Base-by-base conservation (phyloP, 2,329 filamentous ascomycete genomes). In the Ophiostoma ulmi region DNA sequence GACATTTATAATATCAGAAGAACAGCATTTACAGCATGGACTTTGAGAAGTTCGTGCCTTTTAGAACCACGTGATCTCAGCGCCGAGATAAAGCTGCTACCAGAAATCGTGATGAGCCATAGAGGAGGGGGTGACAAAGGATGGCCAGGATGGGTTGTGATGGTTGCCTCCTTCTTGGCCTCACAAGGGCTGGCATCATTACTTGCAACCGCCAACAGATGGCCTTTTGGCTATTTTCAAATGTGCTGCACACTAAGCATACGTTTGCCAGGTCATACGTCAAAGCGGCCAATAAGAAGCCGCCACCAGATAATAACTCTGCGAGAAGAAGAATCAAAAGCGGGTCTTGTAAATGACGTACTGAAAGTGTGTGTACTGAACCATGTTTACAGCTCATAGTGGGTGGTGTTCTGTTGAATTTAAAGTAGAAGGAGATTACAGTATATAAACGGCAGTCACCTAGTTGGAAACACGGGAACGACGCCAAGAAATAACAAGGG, bases 321-420 rank as follows among this genome's bases (percentile, higher is more conserved):
- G 52, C 41, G 17, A 66, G 35, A 39, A 44, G 0, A 44, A 41
- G 7, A 63, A 61, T 17, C 17, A 35, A 67, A 48, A 39, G 36
- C 36, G 65, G 36, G 13, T 41, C 26, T 20, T 20, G 14, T 22
- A 22, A 67, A 67, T 67, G 65, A 67, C 65, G 65, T 67, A 67
- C 38, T 39, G n/a, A 66, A 7, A 22, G 48, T 22, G 17, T 48
- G 44, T 48, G 44, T 44, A 17, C 39, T 44, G 39, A 13, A 11
- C 11, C 6, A 44, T 3, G 39, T 31, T 31, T 31, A 31, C 1
- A 31, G 31, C 31, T 31, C 31, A 31, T 31, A 31, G 31, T 31
- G 31, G 3, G 44, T 48, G 44, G n/a, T 44, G 38, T 13, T 48
- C 52, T 26, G 52, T 31, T n/a, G 26, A 48, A 58, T 26, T 26